A percentile compares a stretch with the other conserved stretches of the same genome.
phyloP scores from a whole-genome alignment of 2,329 filamentous ascomycete species.

The Verticillium albo-atrum region DNA sequence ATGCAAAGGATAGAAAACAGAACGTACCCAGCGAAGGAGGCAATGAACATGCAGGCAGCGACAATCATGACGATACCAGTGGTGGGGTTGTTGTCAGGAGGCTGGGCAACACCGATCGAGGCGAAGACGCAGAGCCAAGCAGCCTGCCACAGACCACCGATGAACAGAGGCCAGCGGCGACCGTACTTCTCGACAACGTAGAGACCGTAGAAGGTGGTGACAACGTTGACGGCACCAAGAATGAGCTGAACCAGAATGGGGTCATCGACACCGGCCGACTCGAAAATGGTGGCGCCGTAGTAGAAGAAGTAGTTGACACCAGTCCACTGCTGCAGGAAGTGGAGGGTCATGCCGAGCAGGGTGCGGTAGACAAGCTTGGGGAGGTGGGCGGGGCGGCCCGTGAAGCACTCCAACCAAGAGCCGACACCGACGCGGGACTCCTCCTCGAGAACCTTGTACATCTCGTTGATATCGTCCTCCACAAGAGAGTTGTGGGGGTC shows the following conservation, averaged over 20 bases:
- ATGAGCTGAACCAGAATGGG: slow-evolving; percentile 66
- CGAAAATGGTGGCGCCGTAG: slow-evolving; percentile 65
- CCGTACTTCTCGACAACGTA: slow-evolving; percentile 66
- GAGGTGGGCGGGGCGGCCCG: slow-evolving; percentile 37
- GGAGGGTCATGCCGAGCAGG: slow-evolving; percentile 56
- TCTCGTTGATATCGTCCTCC: slow-evolving; percentile 49
- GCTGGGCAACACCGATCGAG: slow-evolving; percentile 43
- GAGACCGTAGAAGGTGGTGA: slow-evolving; percentile 61
- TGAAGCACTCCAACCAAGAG: slow-evolving; percentile 58
- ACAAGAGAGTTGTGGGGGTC: slow-evolving; percentile 39
- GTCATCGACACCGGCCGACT: slow-evolving; percentile 61
- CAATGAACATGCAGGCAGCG: slow-evolving; percentile 70
- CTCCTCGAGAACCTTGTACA: slow-evolving; percentile 41
- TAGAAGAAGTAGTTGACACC: slow-evolving; percentile 61
- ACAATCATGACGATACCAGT: slow-evolving; percentile 67
- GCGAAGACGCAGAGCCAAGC: slow-evolving; percentile 62
- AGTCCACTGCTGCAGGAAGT: slow-evolving; percentile 65
- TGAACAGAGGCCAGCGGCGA: slow-evolving; percentile 62
- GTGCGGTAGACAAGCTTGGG: slow-evolving; percentile 62
- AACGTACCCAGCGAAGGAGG: slow-evolving; percentile 54
- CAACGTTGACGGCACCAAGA: slow-evolving; percentile 63
- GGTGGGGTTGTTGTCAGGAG: slow-evolving; percentile 35
- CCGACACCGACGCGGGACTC: slow-evolving; percentile 39
- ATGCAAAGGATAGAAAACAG: background rate
- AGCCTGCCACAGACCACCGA: slow-evolving; percentile 65